Evolutionary conservation across 805 yeast species (phyloP).

Genomic region (Candida oleophila): DNA sequence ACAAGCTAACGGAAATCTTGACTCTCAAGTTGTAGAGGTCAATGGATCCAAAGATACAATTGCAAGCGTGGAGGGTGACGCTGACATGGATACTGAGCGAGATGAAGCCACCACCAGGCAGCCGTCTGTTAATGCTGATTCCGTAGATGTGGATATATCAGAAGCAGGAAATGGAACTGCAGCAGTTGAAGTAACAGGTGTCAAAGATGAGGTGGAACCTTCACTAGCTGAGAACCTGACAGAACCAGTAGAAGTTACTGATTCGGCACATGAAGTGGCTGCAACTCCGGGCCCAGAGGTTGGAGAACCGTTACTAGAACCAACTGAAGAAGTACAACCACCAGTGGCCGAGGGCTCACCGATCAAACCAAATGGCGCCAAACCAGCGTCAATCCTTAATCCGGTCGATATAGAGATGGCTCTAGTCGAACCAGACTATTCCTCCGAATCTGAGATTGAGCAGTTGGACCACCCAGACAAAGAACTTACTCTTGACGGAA

Average conservation of each 20-base stretch:
- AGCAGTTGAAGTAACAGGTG: not conserved
- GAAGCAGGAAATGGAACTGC: not conserved
- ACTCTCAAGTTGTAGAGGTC: not conserved
- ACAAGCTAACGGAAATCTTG: constrained; percentile 4
- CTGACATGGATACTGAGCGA: constrained; percentile 3
- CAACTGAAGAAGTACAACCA: constrained; percentile 7
- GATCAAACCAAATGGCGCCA: constrained; percentile 9
- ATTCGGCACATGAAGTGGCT: too few species aligned
- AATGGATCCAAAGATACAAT: constrained; percentile 6
- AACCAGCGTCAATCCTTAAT: constrained; percentile 4
- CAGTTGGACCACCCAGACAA: constrained; percentile 52
- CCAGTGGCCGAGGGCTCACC: too few species aligned
- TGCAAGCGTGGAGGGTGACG: constrained; percentile 10
- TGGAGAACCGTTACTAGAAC: not conserved
- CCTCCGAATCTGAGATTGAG: constrained; percentile 36
- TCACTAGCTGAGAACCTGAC: too few species aligned
- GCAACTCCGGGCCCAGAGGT: too few species aligned
- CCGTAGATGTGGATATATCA: not conserved
- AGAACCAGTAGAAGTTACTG: not conserved
- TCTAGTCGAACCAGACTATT: constrained; percentile 6
- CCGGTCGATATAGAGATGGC: constrained; percentile 1
- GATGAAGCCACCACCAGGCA: not conserved
- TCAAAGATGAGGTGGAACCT: too few species aligned
- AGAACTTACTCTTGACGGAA: constrained; percentile 33
- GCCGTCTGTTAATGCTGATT: too few species aligned